phyloP scores from a whole-genome alignment of 495 filamentous ascomycete genomes.

The Ramalina peruviana region DNA sequence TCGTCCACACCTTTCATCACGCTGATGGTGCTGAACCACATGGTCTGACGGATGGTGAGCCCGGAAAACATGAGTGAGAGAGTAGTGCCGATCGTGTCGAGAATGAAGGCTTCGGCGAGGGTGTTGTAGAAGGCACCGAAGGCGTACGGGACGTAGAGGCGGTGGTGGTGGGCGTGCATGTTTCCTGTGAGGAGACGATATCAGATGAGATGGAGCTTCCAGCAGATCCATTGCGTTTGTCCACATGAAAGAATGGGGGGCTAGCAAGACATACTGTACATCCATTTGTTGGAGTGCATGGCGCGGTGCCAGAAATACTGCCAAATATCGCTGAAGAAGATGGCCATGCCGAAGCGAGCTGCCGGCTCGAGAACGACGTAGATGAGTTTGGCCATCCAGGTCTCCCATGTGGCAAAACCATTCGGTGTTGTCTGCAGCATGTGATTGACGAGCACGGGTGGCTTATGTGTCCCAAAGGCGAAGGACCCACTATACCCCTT shows the following conservation, averaged over 20 bases:
- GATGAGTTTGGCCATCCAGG: constrained; percentile 53
- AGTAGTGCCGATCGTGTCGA: constrained; percentile 78
- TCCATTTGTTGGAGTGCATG: constrained; percentile 91
- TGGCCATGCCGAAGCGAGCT: constrained; percentile 56
- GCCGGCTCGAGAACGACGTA: constrained; percentile 68
- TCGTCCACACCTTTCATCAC: constrained; percentile 96
- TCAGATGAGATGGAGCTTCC: neutral
- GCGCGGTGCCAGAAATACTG: constrained; percentile 89
- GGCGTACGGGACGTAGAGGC: constrained; percentile 92
- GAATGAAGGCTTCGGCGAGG: constrained; percentile 73
- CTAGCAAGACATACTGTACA: constrained; percentile 62
- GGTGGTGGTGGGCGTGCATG: constrained; percentile 90
- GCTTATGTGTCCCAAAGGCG: neutral
- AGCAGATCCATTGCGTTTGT: too few species aligned
- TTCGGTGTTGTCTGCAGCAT: constrained; percentile 13
- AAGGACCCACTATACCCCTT: too few species aligned
- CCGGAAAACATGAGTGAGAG: constrained; percentile 64
- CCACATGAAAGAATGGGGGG: neutral
- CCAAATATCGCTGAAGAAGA: constrained; percentile 78
- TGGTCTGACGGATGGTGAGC: constrained; percentile 65
- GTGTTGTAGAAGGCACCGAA: constrained; percentile 97
- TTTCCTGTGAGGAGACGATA: neutral
- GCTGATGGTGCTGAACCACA: constrained; percentile 71
- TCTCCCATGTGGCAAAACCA: constrained; percentile 51
- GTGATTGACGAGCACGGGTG: neutral